A percentile compares a stretch with the other conserved stretches of the same genome.
These are phyloP conservation scores for Ramaria rubella DNA, from an alignment of 768 basidiomycete genomes.

Conservation along the genomic window DNA sequence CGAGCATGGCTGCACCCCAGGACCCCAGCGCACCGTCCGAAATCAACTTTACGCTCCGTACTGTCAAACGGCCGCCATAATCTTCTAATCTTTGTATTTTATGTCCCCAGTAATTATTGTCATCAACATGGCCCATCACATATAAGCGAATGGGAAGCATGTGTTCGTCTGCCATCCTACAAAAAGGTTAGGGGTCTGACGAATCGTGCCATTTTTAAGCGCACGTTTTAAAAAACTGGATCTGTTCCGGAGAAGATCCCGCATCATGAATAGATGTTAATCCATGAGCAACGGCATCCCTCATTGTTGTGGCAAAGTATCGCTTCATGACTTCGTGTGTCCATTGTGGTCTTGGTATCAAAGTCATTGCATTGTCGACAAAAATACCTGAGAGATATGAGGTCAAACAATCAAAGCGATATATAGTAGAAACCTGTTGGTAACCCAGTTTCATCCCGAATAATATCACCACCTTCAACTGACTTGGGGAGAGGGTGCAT, in stretches of 20 bases:
- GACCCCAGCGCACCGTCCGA: constrained; percentile 88
- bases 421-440: constrained; percentile 57
- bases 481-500: constrained; percentile 53
- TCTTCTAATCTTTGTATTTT: constrained; percentile 52
- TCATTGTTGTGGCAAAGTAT: constrained; percentile 58
- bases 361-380: constrained; percentile 79
- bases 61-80: constrained; percentile 59
- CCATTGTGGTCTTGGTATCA: constrained; percentile 63
- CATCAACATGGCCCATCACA: constrained; percentile 42
- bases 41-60: constrained; percentile 68
- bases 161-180: constrained; percentile 61
- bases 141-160: constrained; percentile 48
- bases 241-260: constrained; percentile 37
- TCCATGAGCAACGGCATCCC: constrained; percentile 69
- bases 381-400: constrained; percentile 51
- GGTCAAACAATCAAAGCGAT: constrained; percentile 1
- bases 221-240: constrained; percentile 63
- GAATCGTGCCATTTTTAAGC: constrained; percentile 15
- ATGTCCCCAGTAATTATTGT: constrained; percentile 60
- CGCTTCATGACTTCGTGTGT: constrained; percentile 46
- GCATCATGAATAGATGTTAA: constrained; percentile 90
- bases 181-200: neutral
- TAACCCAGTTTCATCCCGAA: constrained; percentile 52
- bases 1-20: constrained; percentile 83
- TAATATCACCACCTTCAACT: constrained; percentile 71